These are phyloP conservation scores for Curvularia verruculosa DNA, from an alignment of 2,329 filamentous ascomycete species.

Conservation along the genomic window DNA sequence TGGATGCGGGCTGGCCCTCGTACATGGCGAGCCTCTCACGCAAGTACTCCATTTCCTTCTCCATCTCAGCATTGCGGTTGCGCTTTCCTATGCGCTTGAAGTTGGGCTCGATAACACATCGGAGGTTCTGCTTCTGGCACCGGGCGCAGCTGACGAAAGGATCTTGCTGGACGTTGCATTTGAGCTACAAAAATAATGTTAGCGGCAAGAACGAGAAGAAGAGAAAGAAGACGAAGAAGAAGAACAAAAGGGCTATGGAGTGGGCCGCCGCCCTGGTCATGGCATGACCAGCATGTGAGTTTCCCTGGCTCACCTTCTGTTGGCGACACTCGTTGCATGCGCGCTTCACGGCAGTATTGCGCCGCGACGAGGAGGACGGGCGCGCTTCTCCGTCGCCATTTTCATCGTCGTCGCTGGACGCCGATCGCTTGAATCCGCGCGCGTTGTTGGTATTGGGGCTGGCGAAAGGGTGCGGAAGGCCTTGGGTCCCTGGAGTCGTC, in stretches of 20 bases:
- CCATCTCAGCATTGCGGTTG: constrained; percentile 84
- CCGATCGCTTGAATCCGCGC: constrained; percentile 46
- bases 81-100: constrained; percentile 86
- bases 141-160: constrained; percentile 78
- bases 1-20: constrained; percentile 57
- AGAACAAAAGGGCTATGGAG: not conserved
- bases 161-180: constrained; percentile 83
- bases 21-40: constrained; percentile 65
- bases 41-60: constrained; percentile 72
- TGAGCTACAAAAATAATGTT: constrained; percentile 61
- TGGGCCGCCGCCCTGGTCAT: too few species aligned
- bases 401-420: constrained; percentile 48
- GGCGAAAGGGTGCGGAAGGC: constrained; percentile 34
- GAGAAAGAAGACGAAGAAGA: not conserved
- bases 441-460: constrained; percentile 40
- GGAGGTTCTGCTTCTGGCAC: constrained; percentile 78
- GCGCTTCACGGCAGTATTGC: constrained; percentile 62
- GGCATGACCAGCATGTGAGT: not conserved
- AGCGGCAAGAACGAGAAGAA: constrained; percentile 15
- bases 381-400: constrained; percentile 39
- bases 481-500: constrained; percentile 38
- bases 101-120: constrained; percentile 86
- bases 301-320: constrained; percentile 70
- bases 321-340: constrained; percentile 86
- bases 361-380: constrained; percentile 34